phyloP scores from a whole-genome alignment of 2,329 filamentous ascomycete species.

The Trichophaea hybrida region DNA sequence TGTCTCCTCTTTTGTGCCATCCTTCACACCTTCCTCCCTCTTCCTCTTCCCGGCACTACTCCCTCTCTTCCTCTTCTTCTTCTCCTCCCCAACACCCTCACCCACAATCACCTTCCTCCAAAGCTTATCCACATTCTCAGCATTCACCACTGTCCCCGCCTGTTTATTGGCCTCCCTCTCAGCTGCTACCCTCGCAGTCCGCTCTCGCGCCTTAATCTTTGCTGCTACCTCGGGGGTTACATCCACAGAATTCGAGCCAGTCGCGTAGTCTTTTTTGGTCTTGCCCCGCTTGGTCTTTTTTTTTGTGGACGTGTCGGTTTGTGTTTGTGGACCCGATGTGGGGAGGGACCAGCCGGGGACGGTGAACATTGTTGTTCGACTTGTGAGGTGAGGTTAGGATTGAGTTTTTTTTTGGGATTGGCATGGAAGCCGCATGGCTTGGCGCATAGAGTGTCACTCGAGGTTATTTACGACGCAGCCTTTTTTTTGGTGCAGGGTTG shows the following conservation, averaged over 20 bases:
- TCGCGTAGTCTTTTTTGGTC: slow-evolving; percentile 28
- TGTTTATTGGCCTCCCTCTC: slow-evolving; percentile 29
- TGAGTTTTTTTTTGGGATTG: not conserved
- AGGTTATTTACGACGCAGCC: too few species aligned
- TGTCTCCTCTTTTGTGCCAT: not conserved
- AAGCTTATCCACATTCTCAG: slow-evolving; percentile 58
- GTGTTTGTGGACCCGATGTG: slow-evolving; percentile 36
- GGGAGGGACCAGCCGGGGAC: slow-evolving; percentile 78
- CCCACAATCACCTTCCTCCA: slow-evolving; percentile 70
- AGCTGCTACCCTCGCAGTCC: slow-evolving; percentile 26
- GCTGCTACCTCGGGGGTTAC: slow-evolving; percentile 28
- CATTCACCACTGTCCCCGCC: slow-evolving; percentile 38
- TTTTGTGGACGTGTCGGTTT: slow-evolving; percentile 38
- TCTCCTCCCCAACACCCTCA: slow-evolving; percentile 32
- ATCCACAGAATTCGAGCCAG: slow-evolving; percentile 13
- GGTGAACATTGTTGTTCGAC: slow-evolving; percentile 54
- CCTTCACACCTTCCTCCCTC: slow-evolving; percentile 21
- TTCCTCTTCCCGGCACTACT: slow-evolving; percentile 29
- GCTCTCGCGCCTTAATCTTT: slow-evolving; percentile 37
- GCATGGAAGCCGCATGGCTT: not conserved
- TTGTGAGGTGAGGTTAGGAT: not conserved
- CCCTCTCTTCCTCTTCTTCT: slow-evolving; percentile 31
- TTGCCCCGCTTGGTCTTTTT: slow-evolving; percentile 22
- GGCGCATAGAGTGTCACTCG: too few species aligned
- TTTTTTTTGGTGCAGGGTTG: too few species aligned